phyloP scores from a whole-genome alignment of 1,139 yeast genomes.

The Magnusiomyces ingens region DNA sequence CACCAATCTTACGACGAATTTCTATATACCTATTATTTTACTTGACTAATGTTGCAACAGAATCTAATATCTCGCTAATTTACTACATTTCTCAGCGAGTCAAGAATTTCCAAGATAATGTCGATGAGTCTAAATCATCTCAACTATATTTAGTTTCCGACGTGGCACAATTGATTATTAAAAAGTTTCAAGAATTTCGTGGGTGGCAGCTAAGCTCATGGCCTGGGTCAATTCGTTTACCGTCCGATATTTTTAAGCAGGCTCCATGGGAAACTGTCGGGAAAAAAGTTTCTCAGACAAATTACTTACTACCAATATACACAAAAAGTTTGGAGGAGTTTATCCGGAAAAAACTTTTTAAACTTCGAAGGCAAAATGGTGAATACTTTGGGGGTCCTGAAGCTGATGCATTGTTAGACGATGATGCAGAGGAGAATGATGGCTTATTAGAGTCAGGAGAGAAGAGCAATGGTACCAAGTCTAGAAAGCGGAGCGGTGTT shows the following conservation, averaged over 20 bases:
- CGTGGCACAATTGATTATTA: conserved; percentile 58
- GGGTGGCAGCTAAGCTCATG: conserved; percentile 72
- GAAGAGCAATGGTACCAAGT: conserved; percentile 13
- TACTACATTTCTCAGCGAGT: conserved; percentile 74
- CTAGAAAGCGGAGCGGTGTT: conserved; percentile 4
- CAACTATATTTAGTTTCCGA: conserved; percentile 66
- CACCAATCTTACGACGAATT: conserved; percentile 17
- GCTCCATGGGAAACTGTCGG: conserved; percentile 37
- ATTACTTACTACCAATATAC: conserved; percentile 44
- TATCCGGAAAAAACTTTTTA: conserved; percentile 9
- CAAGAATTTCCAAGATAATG: conserved; percentile 64
- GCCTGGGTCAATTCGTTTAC: conserved; percentile 69
- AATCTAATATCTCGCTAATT: conserved; percentile 63
- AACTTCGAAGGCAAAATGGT: conserved; percentile 15
- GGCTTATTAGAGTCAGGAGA: conserved; percentile 9
- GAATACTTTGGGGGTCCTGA: background rate
- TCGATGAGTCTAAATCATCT: conserved; percentile 32
- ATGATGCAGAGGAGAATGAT: conserved; percentile 19
- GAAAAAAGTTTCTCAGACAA: conserved; percentile 30
- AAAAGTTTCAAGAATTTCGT: conserved; percentile 49
- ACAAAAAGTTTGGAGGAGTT: conserved; percentile 23
- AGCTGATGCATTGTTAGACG: conserved; percentile 6
- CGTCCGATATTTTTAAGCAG: conserved; percentile 58
- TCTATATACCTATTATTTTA: conserved; percentile 51
- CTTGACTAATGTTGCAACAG: conserved; percentile 52